Base-by-base conservation (phyloP, 164 flowering plant genomes). In the Vitis rupestris region DNA sequence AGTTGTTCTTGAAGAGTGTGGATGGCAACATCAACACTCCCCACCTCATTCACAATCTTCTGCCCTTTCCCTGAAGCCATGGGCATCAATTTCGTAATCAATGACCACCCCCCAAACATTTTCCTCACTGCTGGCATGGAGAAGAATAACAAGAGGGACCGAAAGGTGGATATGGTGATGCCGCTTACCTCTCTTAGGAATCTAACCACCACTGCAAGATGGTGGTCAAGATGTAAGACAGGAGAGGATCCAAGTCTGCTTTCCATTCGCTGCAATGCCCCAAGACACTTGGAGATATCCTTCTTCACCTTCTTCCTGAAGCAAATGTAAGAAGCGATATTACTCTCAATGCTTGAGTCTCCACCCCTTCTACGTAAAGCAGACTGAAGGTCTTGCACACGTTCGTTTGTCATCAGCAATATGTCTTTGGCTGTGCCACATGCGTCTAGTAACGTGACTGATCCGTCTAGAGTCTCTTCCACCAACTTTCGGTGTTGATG, bases 401-500 rank as follows among this genome's bases (percentile, higher is more conserved):
- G 68, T 52, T 73, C 68, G 17, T 73, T 78, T 70, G 68, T 48
- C 10, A 19, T 31, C 2, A 56, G 3, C 64, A 75, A 3, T 0
- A 64, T 1, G 31, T 81, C 79, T 63, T 75, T 75, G 6, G 73
- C 72, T 1, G 30, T 9, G 59, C 61, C 63, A 31, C 81, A 78
- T 0, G 76, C 14, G 61, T 81, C 83, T 10, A 81, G 62, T n/a
- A 81, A 27, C n/a, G 23, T 47, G 9, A 78, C 70, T 0, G 84
- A 81, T 1, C 68, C 76, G 12, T 75, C 70, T 1, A 81, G 63
- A 1, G 72, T 61, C 44, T 75, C 81, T 56, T 81, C 79, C 5
- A 78, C 59, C 0, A 70, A 13, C 14, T 67, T 49, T 16, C 75
- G 66, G 16, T 80, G 17, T 7, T 63, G 48, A 8, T 72, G 54